Evolutionary conservation across 495 filamentous ascomycete species (phyloP).

Genomic region (Aspergillus diversus): DNA sequence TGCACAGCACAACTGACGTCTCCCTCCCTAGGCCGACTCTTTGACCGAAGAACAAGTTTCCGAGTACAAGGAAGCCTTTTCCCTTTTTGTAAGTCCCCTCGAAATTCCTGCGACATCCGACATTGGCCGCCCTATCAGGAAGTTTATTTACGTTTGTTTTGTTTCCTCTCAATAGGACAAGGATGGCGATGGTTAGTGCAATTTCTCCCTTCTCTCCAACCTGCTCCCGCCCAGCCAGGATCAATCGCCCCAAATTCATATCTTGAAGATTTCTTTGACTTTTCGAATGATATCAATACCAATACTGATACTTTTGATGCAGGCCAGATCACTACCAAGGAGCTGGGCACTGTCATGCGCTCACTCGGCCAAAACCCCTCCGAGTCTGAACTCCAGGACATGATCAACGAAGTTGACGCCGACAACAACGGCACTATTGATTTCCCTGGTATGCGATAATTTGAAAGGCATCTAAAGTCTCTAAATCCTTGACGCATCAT

Average conservation of each 20-base stretch:
- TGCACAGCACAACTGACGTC: conserved; percentile 30
- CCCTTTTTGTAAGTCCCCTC: conserved; percentile 85
- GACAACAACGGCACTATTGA: conserved; percentile 99
- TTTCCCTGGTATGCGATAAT: conserved; percentile 77
- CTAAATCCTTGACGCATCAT: neutral
- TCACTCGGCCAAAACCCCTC: conserved; percentile 99
- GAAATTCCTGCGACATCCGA: neutral
- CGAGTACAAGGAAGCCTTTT: conserved; percentile 99
- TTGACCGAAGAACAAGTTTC: conserved; percentile 99
- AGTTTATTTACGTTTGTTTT: conserved; percentile 28
- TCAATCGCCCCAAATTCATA: neutral
- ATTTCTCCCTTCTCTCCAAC: conserved; percentile 11
- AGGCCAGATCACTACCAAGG: conserved; percentile 99
- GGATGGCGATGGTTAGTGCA: conserved; percentile 96
- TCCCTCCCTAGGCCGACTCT: conserved; percentile 71
- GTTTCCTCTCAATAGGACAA: conserved; percentile 74
- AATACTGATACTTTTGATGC: conserved; percentile 10
- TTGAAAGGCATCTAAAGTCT: neutral
- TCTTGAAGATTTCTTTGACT: conserved; percentile 6
- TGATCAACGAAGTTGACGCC: conserved; percentile 99
- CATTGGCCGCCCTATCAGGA: neutral
- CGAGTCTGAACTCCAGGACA: conserved; percentile 98
- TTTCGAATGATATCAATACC: neutral
- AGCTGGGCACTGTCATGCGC: conserved; percentile 98
- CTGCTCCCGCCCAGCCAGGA: neutral